Base-by-base conservation (phyloP, 495 filamentous ascomycete genomes). In the Neurospora sp. region DNA sequence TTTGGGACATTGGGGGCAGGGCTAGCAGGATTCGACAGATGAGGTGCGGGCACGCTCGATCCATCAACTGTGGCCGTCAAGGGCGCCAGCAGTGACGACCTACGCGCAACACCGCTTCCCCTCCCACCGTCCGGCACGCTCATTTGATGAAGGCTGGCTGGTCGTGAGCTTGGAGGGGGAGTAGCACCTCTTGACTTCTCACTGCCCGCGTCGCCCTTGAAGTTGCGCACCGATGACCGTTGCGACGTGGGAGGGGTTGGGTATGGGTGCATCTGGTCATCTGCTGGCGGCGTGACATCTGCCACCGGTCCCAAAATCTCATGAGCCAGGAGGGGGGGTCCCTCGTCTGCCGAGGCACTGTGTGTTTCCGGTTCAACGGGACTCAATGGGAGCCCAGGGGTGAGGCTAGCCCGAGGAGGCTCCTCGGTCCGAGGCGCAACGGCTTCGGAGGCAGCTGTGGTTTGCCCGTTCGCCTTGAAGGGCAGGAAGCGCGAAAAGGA, bases 21-120 rank as follows among this genome's bases (percentile, higher is more conserved):
- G 75, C 86, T 86, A 78, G 86, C 88, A 69, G 93, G 93, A 74
- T 93, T 94, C 76, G 90, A 94, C 76, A 95, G 87, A 80, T 94
- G 89, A 72, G 87, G 85, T 79, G 92, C 91, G 82, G 89, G 86
- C 78, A 93, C 90, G 78, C 86, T 84, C 39, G 85, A 88, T 76
- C 88, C 88, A 74, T 89, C 88, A 75, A 91, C 89, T 75, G 93
- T 83, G 79, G 86, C 89, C 69, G 90, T 90, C 73, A 92, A 84
- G 72, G 93, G 90, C 69, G 87, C 87, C 74, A 88, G 83, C 60
- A 86, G 72, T 71, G 86, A 85, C 72, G 82, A 77, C 75, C 87
- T 84, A 70, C 87, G 85, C 75, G 82, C 75, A 66, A 66, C 27
- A 35, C 54, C 54, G 73, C 79, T 85, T 66, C 82, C 78, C 73